Evolutionary conservation across 1,139 yeast genomes (phyloP).

Genomic region (Pichia sp.): DNA sequence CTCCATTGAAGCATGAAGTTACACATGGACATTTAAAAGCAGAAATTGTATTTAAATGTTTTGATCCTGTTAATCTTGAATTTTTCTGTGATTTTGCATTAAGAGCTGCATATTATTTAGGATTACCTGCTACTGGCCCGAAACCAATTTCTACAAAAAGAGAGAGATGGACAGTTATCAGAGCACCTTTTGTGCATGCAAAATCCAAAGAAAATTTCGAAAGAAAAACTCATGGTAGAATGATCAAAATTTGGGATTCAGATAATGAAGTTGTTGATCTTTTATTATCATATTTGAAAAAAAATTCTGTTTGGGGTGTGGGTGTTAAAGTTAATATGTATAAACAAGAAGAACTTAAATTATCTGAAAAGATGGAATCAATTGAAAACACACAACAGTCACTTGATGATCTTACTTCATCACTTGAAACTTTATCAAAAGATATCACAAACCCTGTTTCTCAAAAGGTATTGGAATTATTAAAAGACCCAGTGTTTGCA

Average conservation of each 20-base stretch:
- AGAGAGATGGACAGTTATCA: conserved; percentile 89
- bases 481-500: conserved; percentile 60
- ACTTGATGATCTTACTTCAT: conserved; percentile 14
- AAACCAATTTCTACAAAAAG: conserved; percentile 63
- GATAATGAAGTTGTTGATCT: conserved; percentile 79
- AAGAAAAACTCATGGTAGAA: conserved; percentile 74
- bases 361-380: conserved; percentile 30
- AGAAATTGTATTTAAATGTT: conserved; percentile 66
- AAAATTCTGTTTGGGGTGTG: conserved; percentile 75
- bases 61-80: conserved; percentile 61
- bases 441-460: conserved; percentile 50
- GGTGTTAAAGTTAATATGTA: conserved; percentile 72
- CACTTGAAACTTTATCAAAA: conserved; percentile 21
- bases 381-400: conserved; percentile 21
- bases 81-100: conserved; percentile 80
- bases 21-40: conserved; percentile 71
- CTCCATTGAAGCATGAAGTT: conserved; percentile 65
- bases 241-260: conserved; percentile 74
- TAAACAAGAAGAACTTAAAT: conserved; percentile 49
- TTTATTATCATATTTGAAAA: conserved; percentile 72
- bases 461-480: conserved; percentile 63
- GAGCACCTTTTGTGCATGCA: conserved; percentile 92
- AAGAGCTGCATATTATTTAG: conserved; percentile 84
- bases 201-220: conserved; percentile 92
- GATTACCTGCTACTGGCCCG: conserved; percentile 73